A percentile compares a stretch with the other conserved stretches of the same genome.
These are phyloP conservation scores for Saksenaea oblongispora DNA, from an alignment of 371 early-diverging fungal species.

Conservation along the genomic window DNA sequence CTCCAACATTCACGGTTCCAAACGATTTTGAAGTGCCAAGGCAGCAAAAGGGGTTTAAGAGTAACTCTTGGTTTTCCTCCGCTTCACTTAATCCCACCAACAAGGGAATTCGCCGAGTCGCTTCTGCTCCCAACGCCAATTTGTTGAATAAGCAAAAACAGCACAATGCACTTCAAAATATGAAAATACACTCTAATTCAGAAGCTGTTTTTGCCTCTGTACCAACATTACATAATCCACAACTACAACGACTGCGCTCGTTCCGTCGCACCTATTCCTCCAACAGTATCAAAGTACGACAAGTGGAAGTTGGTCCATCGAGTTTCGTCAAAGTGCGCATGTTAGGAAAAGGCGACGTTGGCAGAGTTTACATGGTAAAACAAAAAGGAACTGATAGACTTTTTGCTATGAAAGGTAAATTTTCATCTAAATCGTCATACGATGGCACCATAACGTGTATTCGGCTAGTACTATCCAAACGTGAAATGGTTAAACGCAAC, in stretches of 20 bases:
- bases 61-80: slow-evolving; percentile 47
- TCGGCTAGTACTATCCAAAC: slow-evolving; percentile 81
- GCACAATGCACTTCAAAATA: slow-evolving; percentile 5
- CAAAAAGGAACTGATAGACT: slow-evolving; percentile 80
- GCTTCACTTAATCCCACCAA: slow-evolving; percentile 14
- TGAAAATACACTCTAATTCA: background rate
- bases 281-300: slow-evolving; percentile 75
- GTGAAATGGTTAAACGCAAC: slow-evolving; percentile 94
- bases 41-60: slow-evolving; percentile 35
- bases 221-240: slow-evolving; percentile 14
- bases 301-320: slow-evolving; percentile 79
- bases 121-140: slow-evolving; percentile 57
- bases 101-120: slow-evolving; percentile 50
- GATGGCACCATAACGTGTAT: background rate
- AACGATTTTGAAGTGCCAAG: slow-evolving; percentile 32
- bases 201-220: slow-evolving; percentile 14
- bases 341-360: slow-evolving; percentile 95
- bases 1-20: slow-evolving; percentile 29
- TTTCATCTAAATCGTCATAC: background rate
- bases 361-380: slow-evolving; percentile 89
- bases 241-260: slow-evolving; percentile 13
- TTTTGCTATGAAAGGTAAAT: slow-evolving; percentile 87
- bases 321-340: slow-evolving; percentile 81
- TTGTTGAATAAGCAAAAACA: slow-evolving; percentile 26
- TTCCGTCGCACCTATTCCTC: slow-evolving; percentile 64